Percentiles rank a stretch among this genome's conserved stretches.
These are phyloP conservation scores for Brassica juncea DNA, from an alignment of 345 rosid genomes.

Conservation along the genomic window DNA sequence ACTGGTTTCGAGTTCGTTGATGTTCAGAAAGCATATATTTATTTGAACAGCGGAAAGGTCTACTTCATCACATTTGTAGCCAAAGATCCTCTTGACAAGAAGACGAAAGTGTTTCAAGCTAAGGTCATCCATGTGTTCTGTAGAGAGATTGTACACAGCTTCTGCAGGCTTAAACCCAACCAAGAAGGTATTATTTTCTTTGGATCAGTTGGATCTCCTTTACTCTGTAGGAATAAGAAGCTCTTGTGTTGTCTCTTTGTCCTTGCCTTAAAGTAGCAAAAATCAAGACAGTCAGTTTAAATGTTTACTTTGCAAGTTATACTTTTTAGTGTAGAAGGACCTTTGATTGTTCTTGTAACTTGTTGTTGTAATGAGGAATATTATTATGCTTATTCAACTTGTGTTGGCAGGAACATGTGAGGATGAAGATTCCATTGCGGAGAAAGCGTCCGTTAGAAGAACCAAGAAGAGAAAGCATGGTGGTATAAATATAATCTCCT, in stretches of 20 bases:
- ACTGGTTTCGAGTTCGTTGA: not conserved
- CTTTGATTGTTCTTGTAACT: too few relatives aligned
- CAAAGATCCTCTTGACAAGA: not conserved
- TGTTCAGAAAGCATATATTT: not conserved
- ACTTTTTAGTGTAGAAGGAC: too few relatives aligned
- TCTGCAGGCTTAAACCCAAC: conserved; percentile 1
- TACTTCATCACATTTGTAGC: conserved; percentile 3
- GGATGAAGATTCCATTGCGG: not conserved
- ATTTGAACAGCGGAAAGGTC: not conserved
- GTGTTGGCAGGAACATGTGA: not conserved
- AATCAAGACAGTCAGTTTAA: too few relatives aligned
- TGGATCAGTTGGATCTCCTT: too few relatives aligned
- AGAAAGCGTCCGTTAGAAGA: not conserved
- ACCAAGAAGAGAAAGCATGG: not conserved
- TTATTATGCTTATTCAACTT: not conserved
- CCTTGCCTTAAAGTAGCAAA: not conserved
- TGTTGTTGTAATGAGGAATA: too few relatives aligned
- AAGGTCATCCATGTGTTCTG: not conserved
- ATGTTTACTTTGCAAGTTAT: too few relatives aligned
- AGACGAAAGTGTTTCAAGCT: not conserved
- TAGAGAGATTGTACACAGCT: not conserved
- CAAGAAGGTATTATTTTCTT: not conserved
- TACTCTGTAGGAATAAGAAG: too few relatives aligned
- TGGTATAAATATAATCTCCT: not conserved
- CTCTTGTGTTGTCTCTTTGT: not conserved